phyloP scores from a whole-genome alignment of 2,329 filamentous ascomycete genomes.

The Onygenales sp. region DNA sequence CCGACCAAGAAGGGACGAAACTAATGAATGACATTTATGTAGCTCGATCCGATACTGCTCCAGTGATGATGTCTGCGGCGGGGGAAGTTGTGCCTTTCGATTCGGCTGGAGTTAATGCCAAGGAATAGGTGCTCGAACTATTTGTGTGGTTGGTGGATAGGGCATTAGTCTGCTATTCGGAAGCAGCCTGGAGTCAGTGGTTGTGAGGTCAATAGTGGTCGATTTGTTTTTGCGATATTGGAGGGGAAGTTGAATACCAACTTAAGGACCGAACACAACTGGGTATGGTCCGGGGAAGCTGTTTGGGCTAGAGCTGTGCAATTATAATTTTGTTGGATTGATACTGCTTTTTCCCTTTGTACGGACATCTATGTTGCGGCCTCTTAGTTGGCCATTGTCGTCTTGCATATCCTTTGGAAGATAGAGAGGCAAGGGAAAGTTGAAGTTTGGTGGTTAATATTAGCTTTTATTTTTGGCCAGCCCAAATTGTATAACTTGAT shows the following conservation, averaged over 20 bases:
- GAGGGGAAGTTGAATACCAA: background rate
- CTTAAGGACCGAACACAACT: background rate
- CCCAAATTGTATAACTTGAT: background rate
- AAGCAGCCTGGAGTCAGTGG: background rate
- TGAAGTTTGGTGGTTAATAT: background rate
- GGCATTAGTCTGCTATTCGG: background rate
- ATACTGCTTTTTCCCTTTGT: background rate
- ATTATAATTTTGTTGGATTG: background rate
- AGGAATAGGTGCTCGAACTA: background rate
- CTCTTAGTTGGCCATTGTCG: background rate
- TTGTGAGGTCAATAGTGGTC: background rate
- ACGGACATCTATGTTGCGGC: background rate
- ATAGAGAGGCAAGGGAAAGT: background rate
- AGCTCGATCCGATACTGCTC: constrained; percentile 9
- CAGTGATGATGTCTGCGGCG: constrained; percentile 9
- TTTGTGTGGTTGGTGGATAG: background rate
- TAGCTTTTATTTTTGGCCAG: too few relatives aligned
- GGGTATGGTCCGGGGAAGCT: too few relatives aligned
- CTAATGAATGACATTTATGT: background rate
- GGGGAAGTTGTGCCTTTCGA: constrained; percentile 11
- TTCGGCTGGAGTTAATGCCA: constrained; percentile 7
- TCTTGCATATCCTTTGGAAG: background rate
- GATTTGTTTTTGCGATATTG: background rate
- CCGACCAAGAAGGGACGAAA: background rate
- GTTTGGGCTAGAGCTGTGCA: background rate